These are phyloP conservation scores for Podospora tetraspora DNA, from an alignment of 495 filamentous ascomycete genomes.

Conservation along the genomic window DNA sequence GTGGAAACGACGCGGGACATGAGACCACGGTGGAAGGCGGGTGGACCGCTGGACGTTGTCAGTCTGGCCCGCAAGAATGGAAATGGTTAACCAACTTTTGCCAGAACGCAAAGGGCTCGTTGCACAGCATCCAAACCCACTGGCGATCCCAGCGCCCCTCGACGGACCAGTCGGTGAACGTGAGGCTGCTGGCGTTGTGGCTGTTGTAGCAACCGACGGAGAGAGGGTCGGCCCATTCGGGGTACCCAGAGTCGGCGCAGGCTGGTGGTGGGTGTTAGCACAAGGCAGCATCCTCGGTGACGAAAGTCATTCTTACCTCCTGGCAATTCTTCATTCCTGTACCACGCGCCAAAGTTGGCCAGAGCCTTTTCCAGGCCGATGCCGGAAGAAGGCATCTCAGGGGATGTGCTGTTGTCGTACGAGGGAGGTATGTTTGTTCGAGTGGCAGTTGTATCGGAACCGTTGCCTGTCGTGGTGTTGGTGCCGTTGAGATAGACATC, in stretches of 20 bases:
- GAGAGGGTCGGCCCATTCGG: constrained; percentile 39
- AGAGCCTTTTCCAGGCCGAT: constrained; percentile 54
- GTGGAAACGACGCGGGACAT: constrained; percentile 52
- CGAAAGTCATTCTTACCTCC: constrained; percentile 35
- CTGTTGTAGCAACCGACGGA: constrained; percentile 53
- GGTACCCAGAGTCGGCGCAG: constrained; percentile 44
- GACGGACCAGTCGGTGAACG: constrained; percentile 49
- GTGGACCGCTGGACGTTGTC: constrained; percentile 36
- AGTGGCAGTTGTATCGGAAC: neutral
- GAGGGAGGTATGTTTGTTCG: constrained; percentile 22
- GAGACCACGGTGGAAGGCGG: constrained; percentile 34
- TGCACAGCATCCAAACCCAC: constrained; percentile 61
- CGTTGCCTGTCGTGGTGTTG: neutral
- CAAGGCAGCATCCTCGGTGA: too few relatives aligned
- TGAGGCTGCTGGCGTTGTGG: constrained; percentile 48
- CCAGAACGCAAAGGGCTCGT: constrained; percentile 59
- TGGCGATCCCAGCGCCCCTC: constrained; percentile 41
- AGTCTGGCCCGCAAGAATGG: neutral
- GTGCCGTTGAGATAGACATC: neutral
- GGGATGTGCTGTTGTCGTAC: neutral
- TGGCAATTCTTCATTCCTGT: constrained; percentile 42
- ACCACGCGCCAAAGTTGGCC: constrained; percentile 50
- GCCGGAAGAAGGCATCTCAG: constrained; percentile 32
- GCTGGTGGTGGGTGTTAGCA: neutral
- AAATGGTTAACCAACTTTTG: constrained; percentile 40